Base-by-base conservation (phyloP, 2,329 filamentous ascomycete species). In the Reticulascus tulasneorum region DNA sequence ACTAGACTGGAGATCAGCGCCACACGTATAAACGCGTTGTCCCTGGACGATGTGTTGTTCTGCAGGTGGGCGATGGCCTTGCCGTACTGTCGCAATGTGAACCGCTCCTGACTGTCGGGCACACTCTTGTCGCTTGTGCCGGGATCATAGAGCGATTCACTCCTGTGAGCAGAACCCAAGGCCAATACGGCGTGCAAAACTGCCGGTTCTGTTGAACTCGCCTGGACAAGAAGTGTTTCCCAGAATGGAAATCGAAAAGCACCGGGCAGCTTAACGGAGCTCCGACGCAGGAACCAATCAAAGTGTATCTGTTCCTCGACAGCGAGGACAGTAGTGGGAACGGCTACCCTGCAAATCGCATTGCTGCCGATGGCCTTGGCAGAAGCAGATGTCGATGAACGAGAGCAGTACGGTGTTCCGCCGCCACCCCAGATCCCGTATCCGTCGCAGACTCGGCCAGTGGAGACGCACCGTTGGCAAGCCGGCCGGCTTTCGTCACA, bases 281-380 rank as follows among this genome's bases (percentile, higher is more conserved):
- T 67, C 15, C 59, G 58, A 22, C 48, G 48, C 12, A 55, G 56
- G 50, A 74, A 73, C 58, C 65, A 72, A 11, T 66, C 59, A 12
- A 69, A 58, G 35, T 51, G 29, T n/a, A n/a, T n/a, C n/a, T n/a
- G n/a, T n/a, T n/a, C n/a, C n/a, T n/a, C n/a, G n/a, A n/a, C n/a
- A n/a, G n/a, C n/a, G n/a, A n/a, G n/a, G n/a, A n/a, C n/a, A n/a
- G n/a, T n/a, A n/a, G n/a, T n/a, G n/a, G n/a, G n/a, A n/a, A n/a
- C n/a, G n/a, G n/a, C n/a, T n/a, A n/a, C n/a, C n/a, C n/a, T n/a
- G n/a, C n/a, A n/a, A n/a, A n/a, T n/a, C n/a, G n/a, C n/a, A n/a
- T n/a, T n/a, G n/a, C n/a, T n/a, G n/a, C n/a, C n/a, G n/a, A n/a
- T 58, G 2, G 33, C 35, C 9, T 47, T 46, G 26, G n/a, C n/a